A percentile compares a stretch with the other conserved stretches of the same genome.
phyloP scores from a whole-genome alignment of 108 stramenopile species.

The Cyclotella atomus region DNA sequence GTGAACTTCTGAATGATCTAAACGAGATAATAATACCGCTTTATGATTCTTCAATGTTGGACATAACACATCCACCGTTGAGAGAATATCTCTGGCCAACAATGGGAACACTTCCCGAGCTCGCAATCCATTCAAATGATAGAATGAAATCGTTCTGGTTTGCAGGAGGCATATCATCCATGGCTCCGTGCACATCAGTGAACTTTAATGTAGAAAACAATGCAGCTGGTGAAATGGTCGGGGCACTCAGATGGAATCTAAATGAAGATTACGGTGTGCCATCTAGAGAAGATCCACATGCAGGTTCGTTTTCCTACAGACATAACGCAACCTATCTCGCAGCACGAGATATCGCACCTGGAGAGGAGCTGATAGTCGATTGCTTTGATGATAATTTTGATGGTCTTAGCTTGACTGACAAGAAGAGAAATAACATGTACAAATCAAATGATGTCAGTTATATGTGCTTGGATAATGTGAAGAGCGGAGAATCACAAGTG shows the following conservation, averaged over 20 bases:
- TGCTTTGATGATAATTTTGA: conserved; percentile 68
- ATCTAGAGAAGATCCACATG: conserved; percentile 21
- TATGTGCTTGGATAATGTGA: conserved; percentile 55
- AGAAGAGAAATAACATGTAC: conserved; percentile 6
- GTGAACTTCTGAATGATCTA: conserved; percentile 39
- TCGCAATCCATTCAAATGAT: conserved; percentile 31
- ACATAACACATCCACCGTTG: conserved; percentile 40
- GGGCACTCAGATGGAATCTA: conserved; percentile 20
- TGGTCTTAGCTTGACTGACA: conserved; percentile 14
- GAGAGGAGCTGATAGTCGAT: conserved; percentile 63
- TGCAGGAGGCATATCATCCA: conserved; percentile 48
- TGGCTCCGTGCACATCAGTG: conserved; percentile 54
- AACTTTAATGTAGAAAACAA: conserved; percentile 45
- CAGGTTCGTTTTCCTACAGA: conserved; percentile 57
- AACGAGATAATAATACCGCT: conserved; percentile 28
- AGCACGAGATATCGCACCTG: conserved; percentile 55
- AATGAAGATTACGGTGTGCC: conserved; percentile 25
- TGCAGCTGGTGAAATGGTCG: conserved; percentile 19
- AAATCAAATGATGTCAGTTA: conserved; percentile 11
- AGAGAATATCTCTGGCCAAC: conserved; percentile 56
- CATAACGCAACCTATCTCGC: conserved; percentile 49
- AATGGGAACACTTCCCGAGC: conserved; percentile 24
- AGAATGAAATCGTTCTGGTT: conserved; percentile 37
- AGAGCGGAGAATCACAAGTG: conserved; percentile 9
- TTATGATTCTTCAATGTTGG: conserved; percentile 28